phyloP scores from a whole-genome alignment of 441 rosid genomes.

The Gossypium davidsonii region DNA sequence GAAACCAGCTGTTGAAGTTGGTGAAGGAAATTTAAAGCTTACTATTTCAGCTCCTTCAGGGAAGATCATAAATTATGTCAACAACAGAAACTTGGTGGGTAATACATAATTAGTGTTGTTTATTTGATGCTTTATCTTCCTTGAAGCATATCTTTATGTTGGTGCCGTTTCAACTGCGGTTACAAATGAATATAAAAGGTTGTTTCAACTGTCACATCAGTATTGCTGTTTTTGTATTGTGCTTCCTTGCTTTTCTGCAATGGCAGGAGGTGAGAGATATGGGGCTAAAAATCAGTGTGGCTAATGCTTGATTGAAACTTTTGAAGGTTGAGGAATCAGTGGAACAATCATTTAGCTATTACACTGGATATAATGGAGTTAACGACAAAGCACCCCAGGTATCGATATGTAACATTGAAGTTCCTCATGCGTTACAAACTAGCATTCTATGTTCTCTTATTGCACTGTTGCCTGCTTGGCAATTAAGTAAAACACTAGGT shows the following conservation, averaged over 20 bases:
- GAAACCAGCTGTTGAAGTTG: constrained; percentile 50
- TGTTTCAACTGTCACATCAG: constrained; percentile 2
- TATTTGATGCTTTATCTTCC: constrained; percentile 11
- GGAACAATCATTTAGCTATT: constrained; percentile 64
- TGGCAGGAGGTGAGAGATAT: not conserved
- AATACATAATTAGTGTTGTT: not conserved
- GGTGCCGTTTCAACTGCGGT: not conserved
- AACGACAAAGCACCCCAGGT: constrained; percentile 75
- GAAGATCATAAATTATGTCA: constrained; percentile 43
- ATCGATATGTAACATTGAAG: constrained; percentile 16
- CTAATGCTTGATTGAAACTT: constrained; percentile 26
- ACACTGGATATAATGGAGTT: constrained; percentile 68
- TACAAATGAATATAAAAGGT: not conserved
- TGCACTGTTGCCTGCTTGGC: not conserved
- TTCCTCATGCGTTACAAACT: constrained; percentile 4
- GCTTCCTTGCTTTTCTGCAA: constrained; percentile 9
- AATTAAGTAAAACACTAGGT: constrained; percentile 8
- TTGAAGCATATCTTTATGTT: constrained; percentile 10
- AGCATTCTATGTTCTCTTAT: constrained; percentile 5
- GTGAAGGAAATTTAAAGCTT: constrained; percentile 76
- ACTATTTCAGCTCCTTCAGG: constrained; percentile 41
- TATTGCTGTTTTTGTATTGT: not conserved
- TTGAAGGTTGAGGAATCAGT: constrained; percentile 63
- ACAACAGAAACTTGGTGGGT: constrained; percentile 58
- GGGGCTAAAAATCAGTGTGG: not conserved